Base-by-base conservation (phyloP, 1,284 basidiomycete species). In the Sporisorium iseilematis-ciliati region DNA sequence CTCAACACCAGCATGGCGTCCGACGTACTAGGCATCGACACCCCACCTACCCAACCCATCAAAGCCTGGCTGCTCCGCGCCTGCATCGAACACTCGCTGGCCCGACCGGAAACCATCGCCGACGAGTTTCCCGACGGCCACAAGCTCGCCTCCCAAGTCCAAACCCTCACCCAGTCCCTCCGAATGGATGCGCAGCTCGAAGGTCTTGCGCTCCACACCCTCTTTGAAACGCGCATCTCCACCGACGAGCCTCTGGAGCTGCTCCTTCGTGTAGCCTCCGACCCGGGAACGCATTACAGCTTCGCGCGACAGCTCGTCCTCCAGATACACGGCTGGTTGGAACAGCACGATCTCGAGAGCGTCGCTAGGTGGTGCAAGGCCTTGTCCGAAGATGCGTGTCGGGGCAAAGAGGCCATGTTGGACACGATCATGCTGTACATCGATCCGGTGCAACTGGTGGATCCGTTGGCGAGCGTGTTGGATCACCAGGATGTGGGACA, bases 341-440 rank as follows among this genome's bases (percentile, higher is more conserved):
- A 73, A n/a, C 51, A 58, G 59, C 62, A 65, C 10, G 78, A 80
- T 41, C 53, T 78, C 12, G 78, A 80, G 29, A 58, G 60, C n/a
- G 54, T 78, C 16, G 65, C 69, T 11, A 40, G 75, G 14, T 67
- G 70, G 57, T 80, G 64, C 53, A 70, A 65, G 40, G 64, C 72
- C 4, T 56, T 80, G 23, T 29, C 40, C 14, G 62, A 75, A 18
- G 51, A 65, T 14, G 63, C 54, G 7, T 42, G 51, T 8, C 48
- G 48, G 35, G 46, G 45, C 1, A 57, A 3, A 3, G 61, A 55
- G 4, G 50, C 55, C 16, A 35, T 69, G 51, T 41, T 79, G 33
- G 71, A 80, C 33, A 68, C 71, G 26, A 31, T 77, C 38, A 68
- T 78, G 58, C 14, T 81, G 26, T 79, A 77, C 51, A 46, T 77